These are phyloP conservation scores for Zymoseptoria passerinii DNA, from an alignment of 2,329 filamentous ascomycete genomes.

Conservation along the genomic window DNA sequence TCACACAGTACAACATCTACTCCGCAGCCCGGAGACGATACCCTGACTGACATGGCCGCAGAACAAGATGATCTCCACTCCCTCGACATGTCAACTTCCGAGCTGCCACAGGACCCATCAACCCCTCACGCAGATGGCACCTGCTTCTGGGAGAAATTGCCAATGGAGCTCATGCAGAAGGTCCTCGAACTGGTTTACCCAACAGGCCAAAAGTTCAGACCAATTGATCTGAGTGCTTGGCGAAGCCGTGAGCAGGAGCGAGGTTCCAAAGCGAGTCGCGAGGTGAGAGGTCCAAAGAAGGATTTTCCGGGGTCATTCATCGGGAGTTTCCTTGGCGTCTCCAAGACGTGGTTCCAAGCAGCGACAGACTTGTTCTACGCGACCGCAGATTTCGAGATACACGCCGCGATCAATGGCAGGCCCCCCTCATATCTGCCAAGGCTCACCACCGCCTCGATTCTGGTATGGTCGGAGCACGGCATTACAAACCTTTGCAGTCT, in stretches of 20 bases:
- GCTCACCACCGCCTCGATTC: too few species aligned
- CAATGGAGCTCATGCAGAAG: neutral
- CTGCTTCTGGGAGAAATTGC: slow-evolving; percentile 1
- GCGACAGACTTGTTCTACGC: neutral
- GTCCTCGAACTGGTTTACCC: neutral
- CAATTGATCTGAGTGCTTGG: too few species aligned
- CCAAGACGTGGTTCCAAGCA: neutral
- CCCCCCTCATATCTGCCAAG: too few species aligned
- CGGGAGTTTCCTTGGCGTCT: neutral
- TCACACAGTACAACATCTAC: neutral
- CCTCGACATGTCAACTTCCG: neutral
- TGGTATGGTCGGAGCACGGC: too few species aligned
- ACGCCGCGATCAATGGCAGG: too few species aligned
- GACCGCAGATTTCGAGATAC: too few species aligned
- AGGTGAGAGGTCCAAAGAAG: too few species aligned
- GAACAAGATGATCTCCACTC: neutral
- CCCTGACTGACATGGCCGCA: neutral
- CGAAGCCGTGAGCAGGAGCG: too few species aligned
- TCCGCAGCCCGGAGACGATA: neutral
- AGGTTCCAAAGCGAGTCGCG: too few species aligned
- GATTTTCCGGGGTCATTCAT: too few species aligned
- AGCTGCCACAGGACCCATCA: neutral
- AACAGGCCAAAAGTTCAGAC: neutral
- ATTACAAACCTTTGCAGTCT: too few species aligned
- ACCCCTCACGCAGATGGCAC: neutral